Evolutionary conservation across 345 rosid species (phyloP), one percentile per base, ranked within the genome.

Genomic region (Limnanthes douglasii): DNA sequence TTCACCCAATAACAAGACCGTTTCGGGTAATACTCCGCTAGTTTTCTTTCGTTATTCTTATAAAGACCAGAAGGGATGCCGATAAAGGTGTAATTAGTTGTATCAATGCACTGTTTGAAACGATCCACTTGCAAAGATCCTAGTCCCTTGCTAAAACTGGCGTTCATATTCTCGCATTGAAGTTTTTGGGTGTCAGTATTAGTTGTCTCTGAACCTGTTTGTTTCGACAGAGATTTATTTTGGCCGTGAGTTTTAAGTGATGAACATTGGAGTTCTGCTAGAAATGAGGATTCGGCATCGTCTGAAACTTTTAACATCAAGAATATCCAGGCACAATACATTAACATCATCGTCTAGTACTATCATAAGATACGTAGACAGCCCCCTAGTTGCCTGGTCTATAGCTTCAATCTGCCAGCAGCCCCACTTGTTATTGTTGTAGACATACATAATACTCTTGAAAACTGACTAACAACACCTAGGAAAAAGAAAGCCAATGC

Each of bases 401-500:
- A 64, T 62, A 51, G 92, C 78, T 43, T 83, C 92, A 39, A 68
- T 61, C 73, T 72, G 58, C 93, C 95, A 56, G 81, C 92, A 56
- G 97, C 97, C 45, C 97, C 97, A 42, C 86, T 88, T 37, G 68
- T 68, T 79, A 77, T 72, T 37, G 70, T 55, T 47, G 74, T 79
- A 4, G 93, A 57, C 53, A 68, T 65, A 61, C 72, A 71, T 54
- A 88, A 54, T 40, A 83, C 95, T 64, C 74, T 79, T 17, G 69
- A 55, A 53, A 88, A 66, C 48, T 88, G 93, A 61, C 95, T 83
- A 43, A 83, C 71, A 45, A 76, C 92, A 48, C 94, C 97, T 50
- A 95, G 97, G 43, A 88, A 66, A 56, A 79, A 88, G 76, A 79
- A 88, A 48, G 86, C 93, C 67, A 88, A 58, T 21, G 80, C 80